Base-by-base conservation (phyloP, 257 asterid species). In the Gentiana straminea region DNA sequence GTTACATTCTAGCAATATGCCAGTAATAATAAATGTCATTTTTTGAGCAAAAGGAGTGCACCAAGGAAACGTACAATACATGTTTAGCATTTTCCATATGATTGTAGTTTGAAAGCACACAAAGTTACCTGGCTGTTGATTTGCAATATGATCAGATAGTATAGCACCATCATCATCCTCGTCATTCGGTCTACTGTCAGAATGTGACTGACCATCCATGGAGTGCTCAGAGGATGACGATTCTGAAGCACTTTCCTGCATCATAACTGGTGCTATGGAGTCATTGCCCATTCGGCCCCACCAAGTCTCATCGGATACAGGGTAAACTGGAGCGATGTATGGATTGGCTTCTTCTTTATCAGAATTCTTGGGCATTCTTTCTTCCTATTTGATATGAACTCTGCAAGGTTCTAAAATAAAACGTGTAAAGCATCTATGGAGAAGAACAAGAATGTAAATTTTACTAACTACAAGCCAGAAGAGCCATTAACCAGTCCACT, bases 191-290 rank as follows among this genome's bases (percentile, higher is more conserved):
- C 75, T 77, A 64, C 77, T 80, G 60, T 77, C 91, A 49, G 96
- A 82, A 34, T 75, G 94, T 36, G 94, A 87, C 44, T 75, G 83
- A 13, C 68, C 84, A 55, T 83, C 94, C 66, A 55, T 72, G 45
- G 89, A 85, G 49, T 78, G 90, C 70, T 87, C 94, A 64, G 61
- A 60, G 2, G 94, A 82, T 35, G 91, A 83, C 11, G 96, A 79
- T 54, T 89, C 94, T 56, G 94, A 85, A 54, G 68, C 84, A 69
- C 59, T 75, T 59, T 73, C 84, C 59, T 66, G 62, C 73, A 72
- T 67, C 82, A 70, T 41, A 53, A 72, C 74, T 48, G 86, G 71
- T 63, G 70, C 37, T 49, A 73, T 58, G 49, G 89, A 73, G 46
- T 63, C 71, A 63, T 55, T 64, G 60, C 75, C 84, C 46, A 10